Conservation (phyloP, 2,329 filamentous ascomycete genomes). For the Claviceps africana region DNA sequence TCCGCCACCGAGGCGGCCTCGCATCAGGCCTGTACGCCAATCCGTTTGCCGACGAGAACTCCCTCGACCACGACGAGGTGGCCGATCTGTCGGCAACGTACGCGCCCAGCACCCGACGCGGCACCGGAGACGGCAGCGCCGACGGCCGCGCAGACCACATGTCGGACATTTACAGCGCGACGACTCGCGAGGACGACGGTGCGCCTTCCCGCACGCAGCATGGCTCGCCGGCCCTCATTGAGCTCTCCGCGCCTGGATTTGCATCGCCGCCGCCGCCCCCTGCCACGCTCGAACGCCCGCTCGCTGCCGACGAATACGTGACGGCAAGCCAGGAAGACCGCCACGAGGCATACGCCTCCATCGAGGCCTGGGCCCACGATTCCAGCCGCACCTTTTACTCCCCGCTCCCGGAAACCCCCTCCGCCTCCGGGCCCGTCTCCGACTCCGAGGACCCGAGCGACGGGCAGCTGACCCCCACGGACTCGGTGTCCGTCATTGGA, state of each 20-base stretch:
- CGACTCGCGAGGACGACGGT: slow-evolving; percentile 26
- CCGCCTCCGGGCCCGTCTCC: slow-evolving; percentile 32
- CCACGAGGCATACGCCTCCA: slow-evolving; percentile 40
- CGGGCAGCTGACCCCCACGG: slow-evolving; percentile 44
- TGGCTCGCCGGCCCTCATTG: slow-evolving; percentile 19
- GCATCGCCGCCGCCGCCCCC: slow-evolving; percentile 13
- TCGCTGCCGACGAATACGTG: slow-evolving; percentile 34
- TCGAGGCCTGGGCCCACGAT: slow-evolving; percentile 50
- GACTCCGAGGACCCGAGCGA: slow-evolving; percentile 38
- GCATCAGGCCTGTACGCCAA: slow-evolving; percentile 34
- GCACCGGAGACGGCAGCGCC: slow-evolving; percentile 11
- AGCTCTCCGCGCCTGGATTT: slow-evolving; percentile 14
- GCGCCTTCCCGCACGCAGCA: slow-evolving; percentile 12
- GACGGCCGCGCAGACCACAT: slow-evolving; percentile 28
- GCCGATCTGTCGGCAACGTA: slow-evolving; percentile 24
- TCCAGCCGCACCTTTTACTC: slow-evolving; percentile 45
- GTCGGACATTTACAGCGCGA: slow-evolving; percentile 45
- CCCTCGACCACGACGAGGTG: slow-evolving; percentile 35
- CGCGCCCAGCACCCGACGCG: slow-evolving; percentile 27
- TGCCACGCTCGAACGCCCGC: slow-evolving; percentile 22
- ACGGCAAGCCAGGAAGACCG: slow-evolving; percentile 34
- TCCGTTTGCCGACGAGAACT: slow-evolving; percentile 45
- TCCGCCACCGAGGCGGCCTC: slow-evolving; percentile 35
- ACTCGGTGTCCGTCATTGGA: slow-evolving; percentile 40
- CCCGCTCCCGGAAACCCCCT: slow-evolving; percentile 40